phyloP scores from a whole-genome alignment of 2,329 filamentous ascomycete genomes.

The Exophiala dermatitidis region DNA sequence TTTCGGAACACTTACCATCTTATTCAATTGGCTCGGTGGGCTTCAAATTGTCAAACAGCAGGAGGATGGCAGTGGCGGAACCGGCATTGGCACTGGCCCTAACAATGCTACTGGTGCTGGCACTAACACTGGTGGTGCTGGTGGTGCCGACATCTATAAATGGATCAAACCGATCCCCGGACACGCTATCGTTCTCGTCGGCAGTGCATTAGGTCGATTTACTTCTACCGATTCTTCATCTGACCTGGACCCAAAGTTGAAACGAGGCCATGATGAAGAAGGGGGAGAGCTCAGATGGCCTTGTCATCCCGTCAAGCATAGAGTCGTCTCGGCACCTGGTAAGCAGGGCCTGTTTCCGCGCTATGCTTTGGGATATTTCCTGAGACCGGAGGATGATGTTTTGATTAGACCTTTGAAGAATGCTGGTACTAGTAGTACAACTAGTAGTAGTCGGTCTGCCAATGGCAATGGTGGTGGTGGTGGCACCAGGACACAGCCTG shows the following conservation, averaged over 20 bases:
- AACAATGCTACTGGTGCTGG: too few relatives aligned
- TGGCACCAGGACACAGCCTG: too few relatives aligned
- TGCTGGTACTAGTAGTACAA: too few relatives aligned
- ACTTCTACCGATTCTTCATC: slow-evolving; percentile 18
- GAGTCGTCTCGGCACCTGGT: slow-evolving; percentile 45
- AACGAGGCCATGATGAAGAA: too few relatives aligned
- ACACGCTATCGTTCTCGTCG: slow-evolving; percentile 28
- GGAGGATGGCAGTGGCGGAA: too few relatives aligned
- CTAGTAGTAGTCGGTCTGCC: too few relatives aligned
- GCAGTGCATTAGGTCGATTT: slow-evolving; percentile 37
- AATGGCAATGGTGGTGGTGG: too few relatives aligned
- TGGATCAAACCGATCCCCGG: slow-evolving; percentile 37
- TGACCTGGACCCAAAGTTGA: too few relatives aligned
- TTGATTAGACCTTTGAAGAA: not conserved
- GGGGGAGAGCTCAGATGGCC: not conserved
- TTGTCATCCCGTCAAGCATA: slow-evolving; percentile 31
- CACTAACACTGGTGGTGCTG: too few relatives aligned
- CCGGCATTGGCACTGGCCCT: too few relatives aligned
- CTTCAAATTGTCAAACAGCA: slow-evolving; percentile 24
- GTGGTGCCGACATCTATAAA: slow-evolving; percentile 36
- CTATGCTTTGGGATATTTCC: slow-evolving; percentile 50
- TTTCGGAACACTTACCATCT: slow-evolving; percentile 31
- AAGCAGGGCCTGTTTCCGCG: slow-evolving; percentile 38
- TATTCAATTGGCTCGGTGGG: slow-evolving; percentile 28
- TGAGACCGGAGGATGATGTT: slow-evolving; percentile 41